Evolutionary conservation across 306 rosid genomes (phyloP), one percentile per base, ranked within the genome.

Genomic region (Quercus glauca): DNA sequence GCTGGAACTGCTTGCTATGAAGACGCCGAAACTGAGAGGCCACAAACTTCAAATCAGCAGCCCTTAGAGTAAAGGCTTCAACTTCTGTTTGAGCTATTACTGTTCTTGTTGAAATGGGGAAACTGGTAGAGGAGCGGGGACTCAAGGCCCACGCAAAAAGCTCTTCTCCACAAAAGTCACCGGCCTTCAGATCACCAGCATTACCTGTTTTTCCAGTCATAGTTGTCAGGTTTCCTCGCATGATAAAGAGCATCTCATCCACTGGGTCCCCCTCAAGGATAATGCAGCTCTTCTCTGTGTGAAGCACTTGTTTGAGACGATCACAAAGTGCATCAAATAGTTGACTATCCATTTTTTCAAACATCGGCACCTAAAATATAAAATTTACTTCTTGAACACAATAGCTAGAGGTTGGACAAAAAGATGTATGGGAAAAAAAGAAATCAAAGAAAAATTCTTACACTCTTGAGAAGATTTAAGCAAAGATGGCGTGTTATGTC

Each of bases 91-190:
- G 81, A 51, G 97, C 78, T 81, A 82, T 85, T 5, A 92, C 92
- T 4, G 94, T 94, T 81, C 97, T 88, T 12, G 90, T 88, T 73
- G 97, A 94, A 45, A 71, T 79, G 10, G 96, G 98, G 55, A 90
- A 91, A 69, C 82, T 89, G 67, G 90, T 18, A 61, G 96, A 57
- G 33, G 94, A 83, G 68, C 73, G 75, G 28, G 94, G 95, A 78
- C 90, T 97, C 88, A 90, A 83, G 28, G 97, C 97, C 97, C 96
- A 92, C 49, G 91, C 88, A 70, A 94, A 88, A 82, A 94, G 94
- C 86, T 94, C 97, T 79, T 94, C 98, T 52, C 98, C 98, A 69
- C 98, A 94, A 67, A 94, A 92, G 52, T 84, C 92, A 60, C 97
- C 97, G 3, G 91, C 89, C 73, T 61, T 80, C 31, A 94, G 87